phyloP scores from a whole-genome alignment of 371 early-diverging fungal genomes.

The Catenaria anguillulae region DNA sequence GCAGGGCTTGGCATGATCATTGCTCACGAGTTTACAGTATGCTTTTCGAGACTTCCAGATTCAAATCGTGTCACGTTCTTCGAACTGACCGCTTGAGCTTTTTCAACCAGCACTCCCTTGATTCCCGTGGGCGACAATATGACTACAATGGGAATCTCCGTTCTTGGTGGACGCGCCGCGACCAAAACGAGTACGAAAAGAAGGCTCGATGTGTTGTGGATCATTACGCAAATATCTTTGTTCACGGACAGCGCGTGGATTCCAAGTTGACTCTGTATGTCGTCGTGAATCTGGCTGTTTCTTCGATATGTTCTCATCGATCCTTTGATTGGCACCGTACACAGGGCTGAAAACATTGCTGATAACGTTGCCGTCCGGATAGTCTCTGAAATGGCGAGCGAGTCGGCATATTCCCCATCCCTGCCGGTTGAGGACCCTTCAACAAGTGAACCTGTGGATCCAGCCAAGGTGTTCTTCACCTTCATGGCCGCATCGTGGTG shows the following conservation, averaged over 20 bases:
- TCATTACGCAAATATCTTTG: not conserved
- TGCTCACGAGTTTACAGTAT: not conserved
- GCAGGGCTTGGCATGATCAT: not conserved
- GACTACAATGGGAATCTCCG: not conserved
- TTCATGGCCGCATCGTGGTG: not conserved
- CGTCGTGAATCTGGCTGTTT: too few species aligned
- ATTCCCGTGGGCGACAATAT: not conserved
- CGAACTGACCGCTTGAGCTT: too few species aligned
- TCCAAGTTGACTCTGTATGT: not conserved
- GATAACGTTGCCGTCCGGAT: not conserved
- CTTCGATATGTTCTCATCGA: not conserved
- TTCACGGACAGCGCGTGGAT: not conserved
- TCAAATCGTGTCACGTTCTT: too few species aligned
- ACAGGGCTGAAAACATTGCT: slow-evolving; percentile 1
- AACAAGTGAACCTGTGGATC: not conserved
- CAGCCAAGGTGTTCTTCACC: not conserved
- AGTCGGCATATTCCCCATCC: not conserved
- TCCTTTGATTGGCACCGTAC: too few species aligned
- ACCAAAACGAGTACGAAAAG: not conserved
- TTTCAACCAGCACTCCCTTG: not conserved
- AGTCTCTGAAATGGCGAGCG: not conserved
- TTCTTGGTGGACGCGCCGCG: not conserved
- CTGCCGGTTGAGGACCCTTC: not conserved
- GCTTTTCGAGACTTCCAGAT: too few species aligned
- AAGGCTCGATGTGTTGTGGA: not conserved